phyloP scores from a whole-genome alignment of 2,329 filamentous ascomycete species.

The Cladosporium oxysporum region DNA sequence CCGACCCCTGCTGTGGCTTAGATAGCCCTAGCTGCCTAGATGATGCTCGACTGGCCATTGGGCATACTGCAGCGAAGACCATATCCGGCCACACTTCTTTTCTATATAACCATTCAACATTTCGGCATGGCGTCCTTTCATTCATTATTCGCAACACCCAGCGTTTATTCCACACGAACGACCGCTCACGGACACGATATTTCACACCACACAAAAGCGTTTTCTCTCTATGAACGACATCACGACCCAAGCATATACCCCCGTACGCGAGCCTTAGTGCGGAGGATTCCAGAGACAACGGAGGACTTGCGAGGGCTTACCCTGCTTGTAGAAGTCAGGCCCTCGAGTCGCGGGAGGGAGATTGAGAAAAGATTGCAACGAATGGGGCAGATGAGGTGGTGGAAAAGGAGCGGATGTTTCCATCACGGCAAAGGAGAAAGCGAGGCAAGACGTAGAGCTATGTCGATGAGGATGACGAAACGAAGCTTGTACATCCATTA shows the following conservation, averaged over 20 bases:
- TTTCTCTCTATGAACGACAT: conserved; percentile 22
- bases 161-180: conserved; percentile 25
- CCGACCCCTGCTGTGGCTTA: conserved; percentile 19
- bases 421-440: conserved; percentile 16
- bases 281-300: conserved; percentile 20
- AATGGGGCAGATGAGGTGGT: conserved; percentile 18
- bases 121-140: conserved; percentile 21
- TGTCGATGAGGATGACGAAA: conserved; percentile 20
- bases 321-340: conserved; percentile 21
- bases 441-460: conserved; percentile 19
- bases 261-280: conserved; percentile 20
- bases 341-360: conserved; percentile 19
- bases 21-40: conserved; percentile 14
- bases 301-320: conserved; percentile 17
- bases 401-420: conserved; percentile 14
- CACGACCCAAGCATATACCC: conserved; percentile 24
- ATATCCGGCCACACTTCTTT: conserved; percentile 21
- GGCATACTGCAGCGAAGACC: conserved; percentile 26
- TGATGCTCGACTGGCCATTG: conserved; percentile 14
- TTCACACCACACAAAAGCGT: conserved; percentile 27
- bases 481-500: conserved; percentile 8
- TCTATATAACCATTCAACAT: conserved; percentile 22
- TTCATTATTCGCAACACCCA: conserved; percentile 17
- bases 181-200: conserved; percentile 33
- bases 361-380: conserved; percentile 18